These are phyloP conservation scores for Funneliformis mosseae DNA, from an alignment of 192 early-diverging fungal genomes.

Conservation along the genomic window DNA sequence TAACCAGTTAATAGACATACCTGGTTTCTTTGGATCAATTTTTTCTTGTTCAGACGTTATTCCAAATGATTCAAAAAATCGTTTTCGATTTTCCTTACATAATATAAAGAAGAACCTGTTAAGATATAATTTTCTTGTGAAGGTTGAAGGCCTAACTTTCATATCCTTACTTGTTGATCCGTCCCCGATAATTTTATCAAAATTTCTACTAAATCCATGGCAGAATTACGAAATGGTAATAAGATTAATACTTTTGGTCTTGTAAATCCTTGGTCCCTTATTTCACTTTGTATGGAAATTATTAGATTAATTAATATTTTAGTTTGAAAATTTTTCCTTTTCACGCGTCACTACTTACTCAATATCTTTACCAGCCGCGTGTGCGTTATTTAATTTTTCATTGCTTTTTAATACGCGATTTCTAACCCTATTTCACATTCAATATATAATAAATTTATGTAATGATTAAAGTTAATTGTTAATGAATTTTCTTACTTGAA, in stretches of 20 bases:
- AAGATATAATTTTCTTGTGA: neutral
- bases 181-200: slow-evolving; percentile 77
- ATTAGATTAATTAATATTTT: slow-evolving; percentile 26
- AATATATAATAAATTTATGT: neutral
- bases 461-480: neutral
- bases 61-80: slow-evolving; percentile 83
- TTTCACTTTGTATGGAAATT: slow-evolving; percentile 53
- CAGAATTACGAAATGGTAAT: slow-evolving; percentile 83
- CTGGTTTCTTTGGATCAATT: slow-evolving; percentile 64
- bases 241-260: slow-evolving; percentile 90
- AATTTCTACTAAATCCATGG: slow-evolving; percentile 75
- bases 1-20: slow-evolving; percentile 13
- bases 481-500: slow-evolving; percentile 55
- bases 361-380: slow-evolving; percentile 54
- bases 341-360: slow-evolving; percentile 36
- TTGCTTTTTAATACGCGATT: slow-evolving; percentile 82
- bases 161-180: slow-evolving; percentile 64
- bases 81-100: slow-evolving; percentile 73
- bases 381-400: slow-evolving; percentile 66
- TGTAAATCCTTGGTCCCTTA: slow-evolving; percentile 95
- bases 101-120: neutral
- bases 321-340: slow-evolving; percentile 21
- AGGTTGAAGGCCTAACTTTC: neutral
- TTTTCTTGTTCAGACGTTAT: slow-evolving; percentile 61
- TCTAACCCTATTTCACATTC: slow-evolving; percentile 50